A percentile compares a stretch with the other conserved stretches of the same genome.
Evolutionary conservation across 164 flowering plant species (phyloP).

Genomic region (Macadamia integrifolia): DNA sequence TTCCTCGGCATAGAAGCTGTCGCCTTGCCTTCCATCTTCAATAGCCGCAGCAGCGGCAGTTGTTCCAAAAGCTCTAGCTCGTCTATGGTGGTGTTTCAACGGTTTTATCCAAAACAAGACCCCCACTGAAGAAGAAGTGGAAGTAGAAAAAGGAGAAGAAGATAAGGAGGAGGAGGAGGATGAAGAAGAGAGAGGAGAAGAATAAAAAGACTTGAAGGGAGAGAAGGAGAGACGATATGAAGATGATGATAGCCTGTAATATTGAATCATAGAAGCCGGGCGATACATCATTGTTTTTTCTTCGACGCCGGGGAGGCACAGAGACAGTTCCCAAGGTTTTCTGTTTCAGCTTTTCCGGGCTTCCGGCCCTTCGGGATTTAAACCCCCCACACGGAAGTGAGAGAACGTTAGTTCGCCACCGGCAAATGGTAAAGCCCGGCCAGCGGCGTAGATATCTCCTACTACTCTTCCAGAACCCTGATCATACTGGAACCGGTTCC

Average conservation of each 20-base stretch:
- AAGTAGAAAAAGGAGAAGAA: background rate
- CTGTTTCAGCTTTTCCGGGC: background rate
- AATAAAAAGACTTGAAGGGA: background rate
- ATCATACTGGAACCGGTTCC: no score
- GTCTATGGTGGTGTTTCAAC: background rate
- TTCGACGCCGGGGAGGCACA: no score
- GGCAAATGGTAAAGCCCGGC: no score
- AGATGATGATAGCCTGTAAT: slow-evolving; percentile 4
- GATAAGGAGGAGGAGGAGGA: background rate
- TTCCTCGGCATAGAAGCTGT: slow-evolving; percentile 61
- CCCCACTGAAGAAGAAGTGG: background rate
- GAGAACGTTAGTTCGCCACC: no score
- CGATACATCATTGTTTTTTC: background rate
- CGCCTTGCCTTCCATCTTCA: slow-evolving; percentile 14
- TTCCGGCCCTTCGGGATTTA: no score
- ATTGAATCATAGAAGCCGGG: slow-evolving; percentile 7
- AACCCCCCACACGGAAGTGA: no score
- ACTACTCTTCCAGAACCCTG: no score
- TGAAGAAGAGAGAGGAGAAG: background rate
- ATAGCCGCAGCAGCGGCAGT: slow-evolving; percentile 17
- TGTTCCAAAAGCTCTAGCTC: slow-evolving; percentile 25
- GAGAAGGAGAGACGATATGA: background rate
- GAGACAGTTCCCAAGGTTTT: no score
- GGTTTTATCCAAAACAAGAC: slow-evolving; percentile 11
- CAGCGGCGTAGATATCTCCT: no score